Base-by-base conservation (phyloP, 2,329 filamentous ascomycete genomes). In the Epicoccum nigrum region DNA sequence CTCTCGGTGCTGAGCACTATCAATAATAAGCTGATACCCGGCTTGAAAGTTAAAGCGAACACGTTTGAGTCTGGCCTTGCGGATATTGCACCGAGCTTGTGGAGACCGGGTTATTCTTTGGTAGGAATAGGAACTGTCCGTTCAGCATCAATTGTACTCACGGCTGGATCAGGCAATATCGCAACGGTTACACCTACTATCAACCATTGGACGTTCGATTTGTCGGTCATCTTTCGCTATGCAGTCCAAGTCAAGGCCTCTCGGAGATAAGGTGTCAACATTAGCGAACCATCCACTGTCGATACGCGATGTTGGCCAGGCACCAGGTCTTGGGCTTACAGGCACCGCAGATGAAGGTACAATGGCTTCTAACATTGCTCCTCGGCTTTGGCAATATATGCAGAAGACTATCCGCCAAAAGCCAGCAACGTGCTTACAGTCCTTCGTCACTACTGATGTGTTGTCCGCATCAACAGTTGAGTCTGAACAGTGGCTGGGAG, bases 51-150 rank as follows among this genome's bases (percentile, higher is more conserved):
- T 13, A 67, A 60, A 42, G 64, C 66, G 21, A 73, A 58, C 19
- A 70, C 70, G 12, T 70, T 70, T 9, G 56, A 63, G 17, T 54
- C 63, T 30, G 65, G 65, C 33, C 64, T 80, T 3, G 62, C 70
- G 30, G 65, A 72, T 30, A 43, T 77, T 5, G 71, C 69, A 30
- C 77, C 77, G 3, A 51, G 62, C 4, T 35, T 78, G 21, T 80
- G 73, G 71, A 69, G 67, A 38, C 69, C 71, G 6, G 71, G 66
- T 6, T 74, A 74, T 53, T 54, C 73, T 15, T 47, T 50, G 15
- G 70, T 74, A 62, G 33, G 52, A 33, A 12, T 1, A 2, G 32
- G 7, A 20, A 11, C 7, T 62, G 5, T 45, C 53, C 7, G 34
- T 15, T 17, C 5, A 25, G 7, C 28, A 35, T 7, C 25, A 2